Percentiles rank a stretch among this genome's conserved stretches.
phyloP scores from a whole-genome alignment of 208 protist genomes.

The Herpetomonas tarakana region DNA sequence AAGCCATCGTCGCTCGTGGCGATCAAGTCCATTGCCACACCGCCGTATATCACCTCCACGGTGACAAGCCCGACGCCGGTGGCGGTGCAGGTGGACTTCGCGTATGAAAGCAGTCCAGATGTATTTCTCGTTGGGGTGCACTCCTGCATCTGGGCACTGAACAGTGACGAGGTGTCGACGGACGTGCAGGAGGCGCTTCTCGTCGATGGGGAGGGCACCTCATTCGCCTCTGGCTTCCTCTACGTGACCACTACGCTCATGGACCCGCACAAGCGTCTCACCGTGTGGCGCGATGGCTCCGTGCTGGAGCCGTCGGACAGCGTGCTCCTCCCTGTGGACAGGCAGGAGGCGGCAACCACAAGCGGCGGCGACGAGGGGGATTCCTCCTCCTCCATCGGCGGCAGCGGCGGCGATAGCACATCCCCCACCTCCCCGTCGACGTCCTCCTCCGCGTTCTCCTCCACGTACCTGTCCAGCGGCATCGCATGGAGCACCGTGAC shows the following conservation, averaged over 20 bases:
- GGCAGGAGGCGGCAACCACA: too few species aligned
- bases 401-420: neutral
- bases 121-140: slow-evolving; percentile 14
- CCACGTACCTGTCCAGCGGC: neutral
- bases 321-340: neutral
- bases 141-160: slow-evolving; percentile 3
- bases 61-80: slow-evolving; percentile 10
- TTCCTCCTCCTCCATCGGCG: neutral
- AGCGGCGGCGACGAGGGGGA: neutral
- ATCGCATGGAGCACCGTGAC: slow-evolving; percentile 29
- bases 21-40: neutral
- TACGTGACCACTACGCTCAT: slow-evolving; percentile 5
- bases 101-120: slow-evolving; percentile 19
- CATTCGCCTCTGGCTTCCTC: neutral
- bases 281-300: slow-evolving; percentile 7
- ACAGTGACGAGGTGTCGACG: neutral
- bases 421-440: neutral
- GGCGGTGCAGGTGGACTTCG: slow-evolving; percentile 7
- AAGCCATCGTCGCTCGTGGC: slow-evolving; percentile 9
- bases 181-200: neutral
- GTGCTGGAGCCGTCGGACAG: neutral
- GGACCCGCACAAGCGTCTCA: slow-evolving; percentile 10
- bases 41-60: slow-evolving; percentile 7
- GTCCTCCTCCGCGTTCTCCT: neutral
- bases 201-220: neutral